Conservation (phyloP, 2,329 filamentous ascomycete genomes). For the Fusarium metavorans region DNA sequence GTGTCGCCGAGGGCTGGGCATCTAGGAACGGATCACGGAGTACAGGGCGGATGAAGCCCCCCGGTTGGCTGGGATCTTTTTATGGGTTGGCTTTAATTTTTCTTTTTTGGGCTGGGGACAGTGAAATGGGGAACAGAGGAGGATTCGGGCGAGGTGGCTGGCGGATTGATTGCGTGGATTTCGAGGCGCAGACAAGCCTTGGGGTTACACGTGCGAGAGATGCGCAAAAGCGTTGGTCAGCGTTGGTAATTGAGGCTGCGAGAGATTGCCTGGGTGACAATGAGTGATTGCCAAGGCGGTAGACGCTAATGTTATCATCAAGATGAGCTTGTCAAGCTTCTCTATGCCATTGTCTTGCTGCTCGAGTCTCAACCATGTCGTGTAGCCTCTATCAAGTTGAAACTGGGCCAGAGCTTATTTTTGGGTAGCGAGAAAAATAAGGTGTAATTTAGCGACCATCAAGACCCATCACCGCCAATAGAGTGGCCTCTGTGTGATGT, state of each 20-base stretch:
- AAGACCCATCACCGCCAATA: constrained; percentile 19
- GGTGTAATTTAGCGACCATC: constrained; percentile 26
- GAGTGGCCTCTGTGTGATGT: neutral
- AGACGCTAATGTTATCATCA: neutral
- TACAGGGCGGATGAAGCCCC: neutral
- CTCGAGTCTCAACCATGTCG: neutral
- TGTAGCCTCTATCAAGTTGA: neutral
- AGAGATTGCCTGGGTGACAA: neutral
- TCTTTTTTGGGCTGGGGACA: neutral
- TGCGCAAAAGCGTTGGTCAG: constrained; percentile 20
- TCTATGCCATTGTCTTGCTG: neutral
- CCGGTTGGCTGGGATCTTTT: neutral
- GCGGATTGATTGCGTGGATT: constrained; percentile 28
- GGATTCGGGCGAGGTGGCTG: constrained; percentile 2
- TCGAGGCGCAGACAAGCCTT: constrained; percentile 29
- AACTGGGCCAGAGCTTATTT: constrained; percentile 24
- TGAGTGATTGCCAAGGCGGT: neutral
- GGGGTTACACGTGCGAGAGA: constrained; percentile 18
- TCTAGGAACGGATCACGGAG: neutral
- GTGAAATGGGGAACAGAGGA: neutral
- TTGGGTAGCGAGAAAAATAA: constrained; percentile 19
- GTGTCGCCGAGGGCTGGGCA: neutral
- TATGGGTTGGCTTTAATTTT: neutral
- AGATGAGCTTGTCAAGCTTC: neutral
- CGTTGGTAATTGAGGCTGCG: neutral